Evolutionary conservation across 2,329 filamentous ascomycete genomes (phyloP).

Genomic region (Pseudogymnoascus sp.): DNA sequence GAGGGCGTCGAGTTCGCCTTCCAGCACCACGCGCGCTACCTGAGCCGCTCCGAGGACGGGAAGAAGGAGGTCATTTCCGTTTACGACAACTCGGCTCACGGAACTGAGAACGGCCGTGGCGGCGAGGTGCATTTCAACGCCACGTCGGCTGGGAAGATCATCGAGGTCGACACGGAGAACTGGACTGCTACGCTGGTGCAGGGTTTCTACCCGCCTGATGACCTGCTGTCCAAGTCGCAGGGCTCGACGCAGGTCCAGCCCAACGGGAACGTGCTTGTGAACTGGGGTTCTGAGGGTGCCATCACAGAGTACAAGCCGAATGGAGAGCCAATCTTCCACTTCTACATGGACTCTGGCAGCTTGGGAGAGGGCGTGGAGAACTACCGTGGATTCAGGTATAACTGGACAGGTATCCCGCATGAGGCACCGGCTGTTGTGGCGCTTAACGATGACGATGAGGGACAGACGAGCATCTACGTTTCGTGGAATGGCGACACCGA

Average conservation of each 20-base stretch:
- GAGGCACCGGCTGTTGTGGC: slow-evolving; percentile 33
- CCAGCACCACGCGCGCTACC: slow-evolving; percentile 42
- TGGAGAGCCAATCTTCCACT: slow-evolving; percentile 32
- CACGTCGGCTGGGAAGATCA: slow-evolving; percentile 19
- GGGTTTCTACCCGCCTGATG: slow-evolving; percentile 17
- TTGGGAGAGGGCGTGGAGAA: slow-evolving; percentile 28
- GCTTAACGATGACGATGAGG: slow-evolving; percentile 24
- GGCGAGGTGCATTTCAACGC: slow-evolving; percentile 13
- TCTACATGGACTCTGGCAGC: slow-evolving; percentile 31
- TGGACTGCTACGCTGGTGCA: slow-evolving; percentile 17
- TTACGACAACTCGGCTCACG: slow-evolving; percentile 21
- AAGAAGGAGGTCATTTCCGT: slow-evolving; percentile 18
- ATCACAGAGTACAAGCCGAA: slow-evolving; percentile 24
- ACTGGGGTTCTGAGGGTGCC: slow-evolving; percentile 20
- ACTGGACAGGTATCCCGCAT: slow-evolving; percentile 33
- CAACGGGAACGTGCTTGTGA: slow-evolving; percentile 21
- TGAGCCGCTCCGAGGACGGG: slow-evolving; percentile 20
- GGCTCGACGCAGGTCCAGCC: slow-evolving; percentile 21
- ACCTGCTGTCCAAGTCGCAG: slow-evolving; percentile 20
- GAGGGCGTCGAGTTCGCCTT: slow-evolving; percentile 41
- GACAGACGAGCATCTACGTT: slow-evolving; percentile 38
- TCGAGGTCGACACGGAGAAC: slow-evolving; percentile 17
- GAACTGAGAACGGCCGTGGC: slow-evolving; percentile 12
- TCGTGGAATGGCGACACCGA: slow-evolving; percentile 49
- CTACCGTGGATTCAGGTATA: slow-evolving; percentile 34